Evolutionary conservation across 805 yeast species (phyloP), one percentile per base, ranked within the genome.

Genomic region (Zygoascus ofunaensis): DNA sequence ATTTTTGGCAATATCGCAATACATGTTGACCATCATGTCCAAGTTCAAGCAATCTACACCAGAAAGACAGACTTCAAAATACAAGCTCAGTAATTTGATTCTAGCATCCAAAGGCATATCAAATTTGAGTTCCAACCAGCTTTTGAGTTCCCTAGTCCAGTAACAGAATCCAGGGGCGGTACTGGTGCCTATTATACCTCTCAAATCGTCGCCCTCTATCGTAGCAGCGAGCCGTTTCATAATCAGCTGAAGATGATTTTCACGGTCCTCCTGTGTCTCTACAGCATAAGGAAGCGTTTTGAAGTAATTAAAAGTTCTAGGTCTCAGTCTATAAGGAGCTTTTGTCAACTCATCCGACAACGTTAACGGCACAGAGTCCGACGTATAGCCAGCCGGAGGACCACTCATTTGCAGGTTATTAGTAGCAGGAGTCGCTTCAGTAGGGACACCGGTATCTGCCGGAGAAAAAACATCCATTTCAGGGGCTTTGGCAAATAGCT

Each of bases 141-240:
- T 80, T 41, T 77, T 73, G 49, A 90, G 70, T 59, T 87, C 97
- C 43, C 82, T 79, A 0, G 96, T 82, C 95, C 96, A 89, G 47
- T 82, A 84, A 43, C 80, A 73, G 5, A 87, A 81, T 37, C 80
- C 73, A 4, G 83, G 78, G 4, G 85, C 80, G 0, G 92, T 64
- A 12, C 68, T 59, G 3, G 62, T 60, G 1, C 83, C 72, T 19
- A 86, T 66, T 5, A 74, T 66, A 2, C 95, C 90, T 55, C 77
- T 81, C 14, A 87, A 66, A 58, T 87, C 95, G 49, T 81, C 66
- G 2, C 92, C 75, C 46, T 76, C 72, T 39, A 85, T 73, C 7
- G 96, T 87, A 45, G 85, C 76, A 59, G 84, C 84, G 17, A 92
- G 61, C 60, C 85, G 87, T 2, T 82, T 73, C 26, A 89, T 71